Percentiles rank a stretch among this genome's conserved stretches.
These are phyloP conservation scores for Pezicula carpinea DNA, from an alignment of 2,329 filamentous ascomycete genomes.

Conservation along the genomic window DNA sequence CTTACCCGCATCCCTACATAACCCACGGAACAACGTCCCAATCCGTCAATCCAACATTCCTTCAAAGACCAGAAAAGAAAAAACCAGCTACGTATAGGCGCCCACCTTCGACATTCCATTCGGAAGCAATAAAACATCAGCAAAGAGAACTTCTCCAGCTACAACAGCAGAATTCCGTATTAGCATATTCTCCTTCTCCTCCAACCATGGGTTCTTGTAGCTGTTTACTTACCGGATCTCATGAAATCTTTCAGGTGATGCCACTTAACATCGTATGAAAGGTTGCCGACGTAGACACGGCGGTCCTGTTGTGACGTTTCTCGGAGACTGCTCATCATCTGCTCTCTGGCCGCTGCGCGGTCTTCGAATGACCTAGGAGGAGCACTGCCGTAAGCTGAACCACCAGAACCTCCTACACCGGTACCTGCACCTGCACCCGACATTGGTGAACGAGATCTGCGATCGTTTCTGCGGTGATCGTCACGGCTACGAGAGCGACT, in stretches of 20 bases:
- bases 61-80: conserved; percentile 59
- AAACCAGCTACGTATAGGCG: conserved; percentile 85
- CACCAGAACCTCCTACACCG: conserved; percentile 65
- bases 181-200: conserved; percentile 31
- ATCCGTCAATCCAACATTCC: conserved; percentile 99
- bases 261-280: conserved; percentile 99
- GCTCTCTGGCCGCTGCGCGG: conserved; percentile 76
- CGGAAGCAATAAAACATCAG: conserved; percentile 97
- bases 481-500: conserved; percentile 75
- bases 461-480: conserved; percentile 69
- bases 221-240: conserved; percentile 78
- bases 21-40: conserved; percentile 82
- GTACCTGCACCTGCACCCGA: conserved; percentile 63
- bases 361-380: conserved; percentile 80
- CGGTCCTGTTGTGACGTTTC: conserved; percentile 98
- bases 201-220: conserved; percentile 1
- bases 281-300: conserved; percentile 97
- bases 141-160: conserved; percentile 99
- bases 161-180: conserved; percentile 26
- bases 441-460: conserved; percentile 84
- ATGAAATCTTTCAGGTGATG: conserved; percentile 99
- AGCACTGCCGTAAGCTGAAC: conserved; percentile 59
- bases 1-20: conserved; percentile 99
- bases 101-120: conserved; percentile 99
- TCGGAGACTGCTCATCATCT: conserved; percentile 92